These are phyloP conservation scores for Lodderomyces beijingensis DNA, from an alignment of 1,139 yeast genomes.

Conservation along the genomic window DNA sequence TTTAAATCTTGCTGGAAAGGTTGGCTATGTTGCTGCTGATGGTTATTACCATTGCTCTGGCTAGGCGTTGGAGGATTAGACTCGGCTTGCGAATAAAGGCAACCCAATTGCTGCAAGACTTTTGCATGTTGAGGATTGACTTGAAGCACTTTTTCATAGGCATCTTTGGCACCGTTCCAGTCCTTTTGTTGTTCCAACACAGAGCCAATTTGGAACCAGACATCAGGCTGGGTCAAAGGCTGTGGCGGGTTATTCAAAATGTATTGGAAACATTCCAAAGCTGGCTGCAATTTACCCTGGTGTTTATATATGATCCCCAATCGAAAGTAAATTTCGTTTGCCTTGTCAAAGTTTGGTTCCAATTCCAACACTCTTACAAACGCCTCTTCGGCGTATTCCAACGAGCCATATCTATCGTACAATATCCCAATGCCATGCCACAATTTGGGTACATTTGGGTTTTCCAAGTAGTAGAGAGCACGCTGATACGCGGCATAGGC, in stretches of 20 bases:
- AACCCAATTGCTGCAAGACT: conserved; percentile 92
- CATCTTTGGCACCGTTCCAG: conserved; percentile 88
- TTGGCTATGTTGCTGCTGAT: conserved; percentile 13
- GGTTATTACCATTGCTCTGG: conserved; percentile 4
- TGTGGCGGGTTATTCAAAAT: conserved; percentile 89
- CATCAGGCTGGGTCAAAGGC: conserved; percentile 93
- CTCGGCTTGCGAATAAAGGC: conserved; percentile 84
- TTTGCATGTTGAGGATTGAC: conserved; percentile 94
- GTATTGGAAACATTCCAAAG: conserved; percentile 90
- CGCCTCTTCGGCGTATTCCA: conserved; percentile 97
- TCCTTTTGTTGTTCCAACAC: conserved; percentile 93
- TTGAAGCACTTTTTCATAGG: conserved; percentile 85
- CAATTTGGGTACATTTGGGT: conserved; percentile 91
- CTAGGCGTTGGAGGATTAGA: conserved; percentile 19
- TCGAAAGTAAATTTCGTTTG: conserved; percentile 92
- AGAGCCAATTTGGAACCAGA: conserved; percentile 97
- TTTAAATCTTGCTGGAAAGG: conserved; percentile 66
- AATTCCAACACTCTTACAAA: conserved; percentile 92
- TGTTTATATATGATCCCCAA: conserved; percentile 97
- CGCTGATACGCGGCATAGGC: conserved; percentile 97
- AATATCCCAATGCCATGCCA: conserved; percentile 99
- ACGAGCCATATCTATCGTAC: conserved; percentile 91
- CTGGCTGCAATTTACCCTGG: conserved; percentile 81
- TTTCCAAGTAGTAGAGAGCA: conserved; percentile 84
- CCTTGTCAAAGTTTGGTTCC: conserved; percentile 94